These are phyloP conservation scores for Chrysosporium queenslandicum DNA, from an alignment of 2,329 filamentous ascomycete species.

Conservation along the genomic window DNA sequence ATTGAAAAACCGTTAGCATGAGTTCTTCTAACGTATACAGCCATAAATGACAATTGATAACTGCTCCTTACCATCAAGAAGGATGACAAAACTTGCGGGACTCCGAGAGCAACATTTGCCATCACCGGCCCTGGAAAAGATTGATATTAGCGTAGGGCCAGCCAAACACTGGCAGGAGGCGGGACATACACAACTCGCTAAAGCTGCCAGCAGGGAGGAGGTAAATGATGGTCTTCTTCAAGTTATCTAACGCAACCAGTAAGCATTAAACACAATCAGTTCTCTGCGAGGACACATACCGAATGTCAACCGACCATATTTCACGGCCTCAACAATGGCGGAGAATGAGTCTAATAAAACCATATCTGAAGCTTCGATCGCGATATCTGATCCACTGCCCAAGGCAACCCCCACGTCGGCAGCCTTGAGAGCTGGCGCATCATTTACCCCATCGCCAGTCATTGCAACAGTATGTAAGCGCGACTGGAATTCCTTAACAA, in stretches of 20 bases:
- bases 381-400: slow-evolving; percentile 50
- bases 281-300: slow-evolving; percentile 16
- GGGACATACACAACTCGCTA: slow-evolving; percentile 50
- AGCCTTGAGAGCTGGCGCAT: slow-evolving; percentile 46
- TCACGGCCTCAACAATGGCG: slow-evolving; percentile 60
- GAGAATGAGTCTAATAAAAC: slow-evolving; percentile 59
- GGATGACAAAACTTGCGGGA: slow-evolving; percentile 62
- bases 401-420: slow-evolving; percentile 53
- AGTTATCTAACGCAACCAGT: slow-evolving; percentile 45
- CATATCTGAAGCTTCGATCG: slow-evolving; percentile 54
- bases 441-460: slow-evolving; percentile 42
- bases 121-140: slow-evolving; percentile 52
- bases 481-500: slow-evolving; percentile 63
- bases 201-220: slow-evolving; percentile 64
- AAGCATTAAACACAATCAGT: neutral
- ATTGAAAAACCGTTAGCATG: neutral
- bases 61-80: slow-evolving; percentile 58
- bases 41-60: too few relatives aligned
- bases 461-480: slow-evolving; percentile 49
- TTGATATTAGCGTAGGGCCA: neutral
- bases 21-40: neutral
- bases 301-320: slow-evolving; percentile 65
- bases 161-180: neutral
- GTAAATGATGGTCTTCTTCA: slow-evolving; percentile 69
- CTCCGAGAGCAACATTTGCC: slow-evolving; percentile 60